Percentiles rank a stretch among this genome's conserved stretches.
These are phyloP conservation scores for Chrysanthemum makinoi DNA, from an alignment of 129 eudicot genomes.

Conservation along the genomic window DNA sequence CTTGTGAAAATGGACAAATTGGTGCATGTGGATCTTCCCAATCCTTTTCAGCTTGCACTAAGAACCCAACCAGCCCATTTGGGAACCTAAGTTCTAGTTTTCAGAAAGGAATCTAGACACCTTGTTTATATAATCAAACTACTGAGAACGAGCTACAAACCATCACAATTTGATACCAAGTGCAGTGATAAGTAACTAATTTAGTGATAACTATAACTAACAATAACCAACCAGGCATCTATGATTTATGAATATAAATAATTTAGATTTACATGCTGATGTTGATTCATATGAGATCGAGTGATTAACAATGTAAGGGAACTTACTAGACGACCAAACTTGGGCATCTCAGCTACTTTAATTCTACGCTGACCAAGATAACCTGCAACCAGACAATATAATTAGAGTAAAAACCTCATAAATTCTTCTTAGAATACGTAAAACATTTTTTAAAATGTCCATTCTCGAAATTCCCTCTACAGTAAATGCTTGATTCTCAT, in stretches of 20 bases:
- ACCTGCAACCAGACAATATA: slow-evolving; percentile 45
- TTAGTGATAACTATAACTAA: too few species aligned
- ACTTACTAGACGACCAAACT: slow-evolving; percentile 90
- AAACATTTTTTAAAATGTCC: too few species aligned
- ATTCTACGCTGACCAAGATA: slow-evolving; percentile 66
- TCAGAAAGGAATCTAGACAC: background rate
- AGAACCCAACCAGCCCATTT: too few species aligned
- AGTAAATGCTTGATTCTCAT: too few species aligned
- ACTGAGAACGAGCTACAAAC: background rate
- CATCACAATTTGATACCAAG: background rate
- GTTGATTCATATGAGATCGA: background rate
- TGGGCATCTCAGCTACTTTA: slow-evolving; percentile 69
- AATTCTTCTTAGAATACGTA: background rate
- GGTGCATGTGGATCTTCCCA: too few species aligned
- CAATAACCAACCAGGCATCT: background rate
- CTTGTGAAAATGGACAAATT: too few species aligned
- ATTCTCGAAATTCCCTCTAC: too few species aligned
- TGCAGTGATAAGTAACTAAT: too few species aligned
- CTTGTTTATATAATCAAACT: background rate
- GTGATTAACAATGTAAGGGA: slow-evolving; percentile 16
- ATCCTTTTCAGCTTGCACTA: too few species aligned
- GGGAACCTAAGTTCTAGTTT: background rate
- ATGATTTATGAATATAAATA: background rate
- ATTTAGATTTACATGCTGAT: background rate
- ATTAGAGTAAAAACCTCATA: slow-evolving; percentile 6